Percentiles rank a stretch among this genome's conserved stretches.
phyloP scores from a whole-genome alignment of 768 basidiomycete species.

The Lyophyllum semitale region DNA sequence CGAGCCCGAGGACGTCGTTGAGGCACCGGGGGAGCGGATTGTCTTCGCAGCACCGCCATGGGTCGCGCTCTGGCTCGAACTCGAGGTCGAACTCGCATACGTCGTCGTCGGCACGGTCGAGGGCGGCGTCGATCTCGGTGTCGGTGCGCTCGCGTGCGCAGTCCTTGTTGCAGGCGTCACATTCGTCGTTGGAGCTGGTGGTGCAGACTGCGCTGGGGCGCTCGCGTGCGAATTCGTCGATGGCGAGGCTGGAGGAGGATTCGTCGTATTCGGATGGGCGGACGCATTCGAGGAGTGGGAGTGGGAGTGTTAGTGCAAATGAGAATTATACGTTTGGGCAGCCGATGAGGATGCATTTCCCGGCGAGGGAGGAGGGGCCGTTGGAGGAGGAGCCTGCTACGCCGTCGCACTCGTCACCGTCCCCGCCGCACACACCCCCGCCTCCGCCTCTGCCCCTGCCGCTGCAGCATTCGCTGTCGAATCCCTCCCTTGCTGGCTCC shows the following conservation, averaged over 20 bases:
- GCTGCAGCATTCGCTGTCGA: constrained; percentile 16
- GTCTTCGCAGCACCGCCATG: constrained; percentile 29
- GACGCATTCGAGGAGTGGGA: constrained; percentile 52
- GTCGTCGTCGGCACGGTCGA: constrained; percentile 46
- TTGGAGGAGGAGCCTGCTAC: constrained; percentile 18
- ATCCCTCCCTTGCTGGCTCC: constrained; percentile 11
- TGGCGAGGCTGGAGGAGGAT: constrained; percentile 66
- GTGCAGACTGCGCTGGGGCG: constrained; percentile 47
- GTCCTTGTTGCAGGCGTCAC: constrained; percentile 68
- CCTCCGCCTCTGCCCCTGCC: constrained; percentile 14
- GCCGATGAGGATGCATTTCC: constrained; percentile 44
- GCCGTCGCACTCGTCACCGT: constrained; percentile 7
- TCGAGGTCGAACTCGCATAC: constrained; percentile 33
- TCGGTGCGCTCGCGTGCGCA: constrained; percentile 66
- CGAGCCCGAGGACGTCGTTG: constrained; percentile 53
- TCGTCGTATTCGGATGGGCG: constrained; percentile 35
- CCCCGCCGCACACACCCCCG: constrained; percentile 14
- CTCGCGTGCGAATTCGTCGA: constrained; percentile 68
- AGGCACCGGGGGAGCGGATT: constrained; percentile 39
- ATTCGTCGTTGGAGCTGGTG: constrained; percentile 61
- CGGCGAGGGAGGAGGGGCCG: constrained; percentile 23
- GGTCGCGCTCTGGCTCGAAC: constrained; percentile 34
- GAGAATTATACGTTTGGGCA: constrained; percentile 82
- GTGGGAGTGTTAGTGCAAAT: constrained; percentile 47
- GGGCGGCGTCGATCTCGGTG: constrained; percentile 43